Evolutionary conservation across 495 filamentous ascomycete species (phyloP).

Genomic region (Neurospora discreta): DNA sequence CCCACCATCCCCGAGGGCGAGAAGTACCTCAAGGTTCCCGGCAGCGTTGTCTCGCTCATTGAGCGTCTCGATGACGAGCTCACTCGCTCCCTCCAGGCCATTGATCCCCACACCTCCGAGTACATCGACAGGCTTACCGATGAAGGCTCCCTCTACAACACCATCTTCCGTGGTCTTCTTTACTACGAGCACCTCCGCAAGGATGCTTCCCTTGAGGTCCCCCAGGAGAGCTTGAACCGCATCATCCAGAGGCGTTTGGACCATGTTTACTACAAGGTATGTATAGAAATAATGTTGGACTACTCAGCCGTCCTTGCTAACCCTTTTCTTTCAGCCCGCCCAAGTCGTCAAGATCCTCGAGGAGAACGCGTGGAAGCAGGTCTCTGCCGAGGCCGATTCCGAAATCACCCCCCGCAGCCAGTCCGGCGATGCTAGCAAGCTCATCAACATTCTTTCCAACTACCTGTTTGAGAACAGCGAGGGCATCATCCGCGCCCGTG

Average conservation of each 20-base stretch:
- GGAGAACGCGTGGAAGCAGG: conserved; percentile 79
- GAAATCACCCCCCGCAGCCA: conserved; percentile 61
- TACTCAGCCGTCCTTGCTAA: conserved; percentile 14
- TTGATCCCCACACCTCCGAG: conserved; percentile 96
- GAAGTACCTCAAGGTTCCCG: conserved; percentile 73
- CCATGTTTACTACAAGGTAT: conserved; percentile 95
- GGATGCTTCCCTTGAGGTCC: conserved; percentile 56
- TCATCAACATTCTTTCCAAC: conserved; percentile 82
- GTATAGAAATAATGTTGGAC: conserved; percentile 4
- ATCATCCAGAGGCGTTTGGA: conserved; percentile 89
- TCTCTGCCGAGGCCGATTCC: conserved; percentile 63
- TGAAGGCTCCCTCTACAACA: conserved; percentile 84
- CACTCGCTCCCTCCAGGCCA: conserved; percentile 86
- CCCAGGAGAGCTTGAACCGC: conserved; percentile 78
- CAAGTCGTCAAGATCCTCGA: conserved; percentile 89
- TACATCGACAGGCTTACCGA: conserved; percentile 93
- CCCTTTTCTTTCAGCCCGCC: conserved; percentile 45
- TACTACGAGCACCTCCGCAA: conserved; percentile 75
- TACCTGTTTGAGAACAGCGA: conserved; percentile 91
- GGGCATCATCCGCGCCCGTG: conserved; percentile 88
- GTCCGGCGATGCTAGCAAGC: conserved; percentile 50
- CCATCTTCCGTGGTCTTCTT: conserved; percentile 72
- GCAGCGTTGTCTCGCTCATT: conserved; percentile 86
- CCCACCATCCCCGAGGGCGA: conserved; percentile 61
- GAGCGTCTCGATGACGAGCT: conserved; percentile 97